Percentiles rank a stretch among this genome's conserved stretches.
phyloP scores from a whole-genome alignment of 768 basidiomycete species.

The Dictyophora rubrovolvata region DNA sequence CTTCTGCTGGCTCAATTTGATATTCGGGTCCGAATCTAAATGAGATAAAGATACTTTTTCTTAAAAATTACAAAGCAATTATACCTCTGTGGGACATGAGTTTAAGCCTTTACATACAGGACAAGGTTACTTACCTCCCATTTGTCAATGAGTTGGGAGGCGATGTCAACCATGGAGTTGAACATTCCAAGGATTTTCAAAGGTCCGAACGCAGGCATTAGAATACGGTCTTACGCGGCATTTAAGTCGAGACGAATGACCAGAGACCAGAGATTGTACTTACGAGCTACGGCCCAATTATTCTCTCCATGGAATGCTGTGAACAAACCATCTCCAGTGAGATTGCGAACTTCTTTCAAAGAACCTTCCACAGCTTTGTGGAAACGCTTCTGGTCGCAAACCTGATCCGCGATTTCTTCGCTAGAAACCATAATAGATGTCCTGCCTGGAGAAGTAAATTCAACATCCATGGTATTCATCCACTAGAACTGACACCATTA shows the following conservation, averaged over 20 bases:
- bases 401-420: conserved; percentile 30
- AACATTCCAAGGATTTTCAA: conserved; percentile 35
- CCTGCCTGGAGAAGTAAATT: conserved; percentile 15
- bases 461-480: neutral
- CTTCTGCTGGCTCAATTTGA: conserved; percentile 33
- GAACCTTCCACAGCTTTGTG: conserved; percentile 27
- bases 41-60: neutral
- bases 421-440: conserved; percentile 22
- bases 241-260: neutral
- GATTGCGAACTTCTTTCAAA: conserved; percentile 25
- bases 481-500: conserved; percentile 11
- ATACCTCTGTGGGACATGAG: neutral
- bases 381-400: conserved; percentile 34
- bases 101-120: neutral
- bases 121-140: conserved; percentile 1
- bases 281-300: conserved; percentile 39
- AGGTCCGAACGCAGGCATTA: conserved; percentile 34
- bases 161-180: conserved; percentile 37
- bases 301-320: conserved; percentile 32
- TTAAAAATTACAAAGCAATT: neutral
- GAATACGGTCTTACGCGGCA: conserved; percentile 22
- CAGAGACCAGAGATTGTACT: conserved; percentile 9
- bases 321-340: conserved; percentile 33
- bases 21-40: conserved; percentile 32
- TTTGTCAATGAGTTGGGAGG: conserved; percentile 20